Base-by-base conservation (phyloP, 768 basidiomycete species). In the Amanita thiersii region DNA sequence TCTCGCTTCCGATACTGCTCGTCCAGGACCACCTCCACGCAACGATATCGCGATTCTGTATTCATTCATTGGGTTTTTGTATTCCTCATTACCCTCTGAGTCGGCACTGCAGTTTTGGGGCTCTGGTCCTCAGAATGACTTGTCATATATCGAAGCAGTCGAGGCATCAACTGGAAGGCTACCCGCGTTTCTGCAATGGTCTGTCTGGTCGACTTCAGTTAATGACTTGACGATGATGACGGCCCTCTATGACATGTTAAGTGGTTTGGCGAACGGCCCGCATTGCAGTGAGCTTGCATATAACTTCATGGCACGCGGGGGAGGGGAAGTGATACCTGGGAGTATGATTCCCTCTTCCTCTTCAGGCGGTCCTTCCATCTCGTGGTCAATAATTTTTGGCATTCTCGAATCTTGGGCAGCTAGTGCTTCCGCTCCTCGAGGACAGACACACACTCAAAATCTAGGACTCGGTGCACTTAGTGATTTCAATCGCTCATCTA, bases 61-160 rank as follows among this genome's bases (percentile, higher is more conserved):
- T 56, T 74, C 79, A 2, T 79, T 93, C 58, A 79, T 93, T 43
- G 88, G 90, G 5, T 65, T 86, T 4, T 69, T 94, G 14, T 94
- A 88, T 55, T 67, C 77, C 4, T 67, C 77, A 5, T 74, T 89
- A 8, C 80, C 86, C 2, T 64, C 75, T 0, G 90, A 94, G 52
- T 66, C 76, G 6, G 88, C 81, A 1, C 66, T 92, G 32, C 87
- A 89, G 52, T 94, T 86, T 59, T 96, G 91, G 91, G 79, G 80
- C 6, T 75, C 80, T 1, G 70, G 73, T 0, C 72, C 71, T 2
- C 65, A 64, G 3, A 55, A 54, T 28, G 72, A 73, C 4, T 40
- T 59, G 0, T 63, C 73, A 2, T 84, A 83, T 52, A 55, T 77
- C 46, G 79, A 86, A 49, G 59, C 62, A 25, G 51, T 72, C 0